Percentiles rank a stretch among this genome's conserved stretches.
phyloP scores from a whole-genome alignment of 2,329 filamentous ascomycete species.

The Aspergillus persii region DNA sequence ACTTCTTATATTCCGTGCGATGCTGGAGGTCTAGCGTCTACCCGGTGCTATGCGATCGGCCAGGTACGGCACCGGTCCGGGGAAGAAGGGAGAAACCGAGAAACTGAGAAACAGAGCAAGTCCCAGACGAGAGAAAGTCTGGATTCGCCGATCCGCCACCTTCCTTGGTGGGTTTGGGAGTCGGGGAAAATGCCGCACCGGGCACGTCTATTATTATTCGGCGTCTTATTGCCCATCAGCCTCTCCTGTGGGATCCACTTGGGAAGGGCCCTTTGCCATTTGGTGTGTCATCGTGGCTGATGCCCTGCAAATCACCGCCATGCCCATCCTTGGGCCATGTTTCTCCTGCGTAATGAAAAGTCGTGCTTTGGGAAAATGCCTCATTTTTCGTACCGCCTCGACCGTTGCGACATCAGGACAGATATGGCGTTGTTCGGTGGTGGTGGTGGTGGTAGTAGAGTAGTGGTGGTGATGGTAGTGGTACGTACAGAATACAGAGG shows the following conservation, averaged over 20 bases:
- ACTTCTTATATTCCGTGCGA: neutral
- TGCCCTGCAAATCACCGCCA: constrained; percentile 23
- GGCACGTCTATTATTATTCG: too few relatives aligned
- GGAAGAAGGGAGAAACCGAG: constrained; percentile 3
- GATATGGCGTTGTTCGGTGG: neutral
- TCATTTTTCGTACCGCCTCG: constrained; percentile 16
- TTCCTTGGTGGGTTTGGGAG: too few relatives aligned
- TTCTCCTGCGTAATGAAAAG: constrained; percentile 19
- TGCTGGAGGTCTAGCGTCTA: neutral
- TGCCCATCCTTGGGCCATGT: constrained; percentile 6
- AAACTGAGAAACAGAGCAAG: neutral
- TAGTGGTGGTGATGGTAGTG: too few relatives aligned
- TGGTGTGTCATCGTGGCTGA: constrained; percentile 26
- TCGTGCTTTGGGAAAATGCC: constrained; percentile 18
- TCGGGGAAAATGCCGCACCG: too few relatives aligned
- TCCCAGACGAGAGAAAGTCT: neutral
- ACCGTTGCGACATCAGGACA: neutral
- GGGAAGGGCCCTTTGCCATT: constrained; percentile 8
- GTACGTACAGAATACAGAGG: too few relatives aligned
- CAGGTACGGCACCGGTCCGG: constrained; percentile 25
- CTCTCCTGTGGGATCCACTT: too few relatives aligned
- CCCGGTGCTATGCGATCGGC: constrained; percentile 28
- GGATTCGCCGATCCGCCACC: neutral
- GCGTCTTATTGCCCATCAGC: too few relatives aligned
- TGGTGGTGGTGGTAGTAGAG: too few relatives aligned